Conservation (phyloP, 352 stramenopile species). For the Globisporangium apiculatum region DNA sequence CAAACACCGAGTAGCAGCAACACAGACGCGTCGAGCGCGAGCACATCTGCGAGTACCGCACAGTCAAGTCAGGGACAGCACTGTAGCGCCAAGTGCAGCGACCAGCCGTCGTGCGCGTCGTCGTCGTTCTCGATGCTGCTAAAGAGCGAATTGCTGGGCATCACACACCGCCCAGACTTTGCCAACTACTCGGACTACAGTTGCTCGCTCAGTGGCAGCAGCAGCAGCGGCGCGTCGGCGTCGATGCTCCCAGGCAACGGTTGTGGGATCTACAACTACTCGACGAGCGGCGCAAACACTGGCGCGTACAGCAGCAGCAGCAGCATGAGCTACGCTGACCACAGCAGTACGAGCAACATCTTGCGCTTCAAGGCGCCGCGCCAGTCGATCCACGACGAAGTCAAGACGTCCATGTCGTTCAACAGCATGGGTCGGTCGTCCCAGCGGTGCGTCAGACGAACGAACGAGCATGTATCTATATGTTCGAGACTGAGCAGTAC, state of each 20-base stretch:
- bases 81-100: constrained; percentile 6
- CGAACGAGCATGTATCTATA: not conserved
- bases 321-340: constrained; percentile 23
- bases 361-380: constrained; percentile 65
- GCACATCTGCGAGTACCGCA: not conserved
- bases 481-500: not conserved
- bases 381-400: constrained; percentile 45
- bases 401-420: constrained; percentile 47
- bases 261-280: constrained; percentile 22
- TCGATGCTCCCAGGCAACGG: constrained; percentile 5
- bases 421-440: constrained; percentile 33
- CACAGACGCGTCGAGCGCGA: constrained; percentile 8
- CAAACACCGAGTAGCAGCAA: constrained; percentile 11
- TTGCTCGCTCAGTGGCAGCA: constrained; percentile 6
- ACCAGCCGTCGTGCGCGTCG: constrained; percentile 11
- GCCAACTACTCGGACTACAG: constrained; percentile 19
- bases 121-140: constrained; percentile 73
- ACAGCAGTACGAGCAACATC: constrained; percentile 48
- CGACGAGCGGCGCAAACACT: constrained; percentile 3
- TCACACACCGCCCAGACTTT: constrained; percentile 22
- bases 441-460: constrained; percentile 16
- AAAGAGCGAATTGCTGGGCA: constrained; percentile 65
- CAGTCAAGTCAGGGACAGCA: constrained; percentile 1
- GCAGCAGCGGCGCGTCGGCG: constrained; percentile 4
- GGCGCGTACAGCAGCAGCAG: constrained; percentile 19